phyloP scores from a whole-genome alignment of 768 basidiomycete genomes.

The Hypsizygus marmoreus region DNA sequence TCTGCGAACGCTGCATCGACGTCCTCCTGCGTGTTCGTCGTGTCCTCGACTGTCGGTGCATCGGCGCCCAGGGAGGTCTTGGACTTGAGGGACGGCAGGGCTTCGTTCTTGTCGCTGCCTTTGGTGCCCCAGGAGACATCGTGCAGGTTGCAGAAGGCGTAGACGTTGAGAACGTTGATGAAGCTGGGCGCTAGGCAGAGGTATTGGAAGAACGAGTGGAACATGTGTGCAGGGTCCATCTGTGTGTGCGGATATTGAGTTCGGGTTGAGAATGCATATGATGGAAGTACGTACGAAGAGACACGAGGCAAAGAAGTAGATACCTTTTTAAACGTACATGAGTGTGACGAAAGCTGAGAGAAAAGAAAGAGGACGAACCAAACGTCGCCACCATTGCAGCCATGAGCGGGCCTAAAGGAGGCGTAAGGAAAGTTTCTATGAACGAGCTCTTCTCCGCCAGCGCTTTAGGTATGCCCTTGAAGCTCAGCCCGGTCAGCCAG shows the following conservation, averaged over 20 bases:
- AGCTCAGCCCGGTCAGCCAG: conserved; percentile 79
- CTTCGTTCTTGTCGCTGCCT: conserved; percentile 84
- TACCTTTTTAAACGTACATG: no score
- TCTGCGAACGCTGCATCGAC: conserved; percentile 82
- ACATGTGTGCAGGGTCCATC: conserved; percentile 98
- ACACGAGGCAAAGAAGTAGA: conserved; percentile 81
- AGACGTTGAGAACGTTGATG: conserved; percentile 93
- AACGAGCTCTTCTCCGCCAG: conserved; percentile 55
- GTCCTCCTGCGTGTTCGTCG: conserved; percentile 71
- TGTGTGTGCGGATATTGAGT: conserved; percentile 28
- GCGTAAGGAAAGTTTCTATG: conserved; percentile 64
- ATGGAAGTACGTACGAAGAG: conserved; percentile 65
- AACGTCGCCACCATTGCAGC: conserved; percentile 89
- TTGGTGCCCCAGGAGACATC: conserved; percentile 97
- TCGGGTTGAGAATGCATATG: not conserved
- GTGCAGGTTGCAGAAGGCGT: conserved; percentile 96
- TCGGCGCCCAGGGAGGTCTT: conserved; percentile 63
- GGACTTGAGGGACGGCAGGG: conserved; percentile 66
- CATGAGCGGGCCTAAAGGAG: conserved; percentile 80
- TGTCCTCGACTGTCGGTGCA: conserved; percentile 73
- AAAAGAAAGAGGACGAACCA: conserved; percentile 55
- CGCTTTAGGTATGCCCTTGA: conserved; percentile 54
- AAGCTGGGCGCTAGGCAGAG: conserved; percentile 88
- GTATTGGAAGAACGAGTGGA: conserved; percentile 92
- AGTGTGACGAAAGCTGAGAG: no score